phyloP scores from a whole-genome alignment of 495 filamentous ascomycete genomes.

The Monascus purpureus region DNA sequence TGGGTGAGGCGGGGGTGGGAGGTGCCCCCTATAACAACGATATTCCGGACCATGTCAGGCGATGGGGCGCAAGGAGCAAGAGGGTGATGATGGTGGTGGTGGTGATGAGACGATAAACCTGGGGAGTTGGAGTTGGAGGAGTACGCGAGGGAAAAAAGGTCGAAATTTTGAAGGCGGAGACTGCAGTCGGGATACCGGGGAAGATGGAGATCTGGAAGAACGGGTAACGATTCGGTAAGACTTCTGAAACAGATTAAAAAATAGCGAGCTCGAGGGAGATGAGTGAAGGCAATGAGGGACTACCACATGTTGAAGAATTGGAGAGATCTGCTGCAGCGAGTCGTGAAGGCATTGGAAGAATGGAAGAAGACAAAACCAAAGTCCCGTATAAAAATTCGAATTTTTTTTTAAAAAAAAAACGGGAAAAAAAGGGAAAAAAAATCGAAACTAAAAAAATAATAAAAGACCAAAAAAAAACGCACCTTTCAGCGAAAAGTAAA shows the following conservation, averaged over 20 bases:
- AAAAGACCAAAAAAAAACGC: conserved; percentile 19
- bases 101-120: conserved; percentile 8
- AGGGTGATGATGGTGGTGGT: conserved; percentile 2
- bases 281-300: conserved; percentile 11
- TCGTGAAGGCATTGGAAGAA: conserved; percentile 10
- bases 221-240: conserved; percentile 9
- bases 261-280: conserved; percentile 4
- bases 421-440: conserved; percentile 13
- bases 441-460: conserved; percentile 6
- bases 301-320: conserved; percentile 25
- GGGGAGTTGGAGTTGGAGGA: conserved; percentile 3
- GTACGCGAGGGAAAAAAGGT: conserved; percentile 9
- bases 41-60: conserved; percentile 73
- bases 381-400: no score
- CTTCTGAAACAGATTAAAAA: conserved; percentile 4
- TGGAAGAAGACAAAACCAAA: no score
- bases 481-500: conserved; percentile 20
- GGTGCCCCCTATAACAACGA: conserved; percentile 84
- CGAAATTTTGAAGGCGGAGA: conserved; percentile 12
- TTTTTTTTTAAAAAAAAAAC: conserved; percentile 9
- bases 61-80: conserved; percentile 4
- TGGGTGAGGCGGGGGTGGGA: conserved; percentile 82
- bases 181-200: conserved; percentile 17
- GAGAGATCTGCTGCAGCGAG: conserved; percentile 6
- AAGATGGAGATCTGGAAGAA: conserved; percentile 23